Base-by-base conservation (phyloP, 306 rosid genomes). In the Cotoneaster glaucophyllus region DNA sequence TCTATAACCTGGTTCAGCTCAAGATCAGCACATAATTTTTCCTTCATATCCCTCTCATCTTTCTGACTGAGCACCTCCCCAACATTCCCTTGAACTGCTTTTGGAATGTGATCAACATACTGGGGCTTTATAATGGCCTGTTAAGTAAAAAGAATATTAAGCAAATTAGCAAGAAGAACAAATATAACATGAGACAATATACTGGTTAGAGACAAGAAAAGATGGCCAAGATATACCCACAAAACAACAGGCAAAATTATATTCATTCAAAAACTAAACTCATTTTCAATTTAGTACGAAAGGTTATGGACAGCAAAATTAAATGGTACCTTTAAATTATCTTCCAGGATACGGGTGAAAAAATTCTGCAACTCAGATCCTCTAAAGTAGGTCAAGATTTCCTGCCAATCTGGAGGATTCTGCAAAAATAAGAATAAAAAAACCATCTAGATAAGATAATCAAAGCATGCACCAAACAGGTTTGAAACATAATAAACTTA, bases 341-440 rank as follows among this genome's bases (percentile, higher is more conserved):
- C 99, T 83, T 95, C 97, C 3, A 95, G 87, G 72, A 92, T 90
- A 25, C 97, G 99, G 28, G 97, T 92, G 68, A 95, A 95, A 79
- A 92, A 95, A 82, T 92, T 95, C 82, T 95, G 99, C 84, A 95
- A 81, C 82, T 95, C 99, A 21, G 99, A 95, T 54, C 99, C 99
- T 77, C 97, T 89, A 74, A 95, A 95, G 75, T 95, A 79, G 29
- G 97, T 95, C 73, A 95, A 85, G 73, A 95, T 92, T 77, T 95
- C 99, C 84, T 95, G 99, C 97, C 99, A 95, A 70, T 95, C 99
- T 37, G 99, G 99, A 7, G 99, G 99, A 31, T 88, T 89, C 97
- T 94, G 87, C 82, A 78, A 81, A 79, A 15, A 4, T 0, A 22
- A 57, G 14, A 26, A 61, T 2, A 12, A 25, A 13, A 61, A 61